phyloP scores from a whole-genome alignment of 352 stramenopile species.

The Globisporangium echinulatum region DNA sequence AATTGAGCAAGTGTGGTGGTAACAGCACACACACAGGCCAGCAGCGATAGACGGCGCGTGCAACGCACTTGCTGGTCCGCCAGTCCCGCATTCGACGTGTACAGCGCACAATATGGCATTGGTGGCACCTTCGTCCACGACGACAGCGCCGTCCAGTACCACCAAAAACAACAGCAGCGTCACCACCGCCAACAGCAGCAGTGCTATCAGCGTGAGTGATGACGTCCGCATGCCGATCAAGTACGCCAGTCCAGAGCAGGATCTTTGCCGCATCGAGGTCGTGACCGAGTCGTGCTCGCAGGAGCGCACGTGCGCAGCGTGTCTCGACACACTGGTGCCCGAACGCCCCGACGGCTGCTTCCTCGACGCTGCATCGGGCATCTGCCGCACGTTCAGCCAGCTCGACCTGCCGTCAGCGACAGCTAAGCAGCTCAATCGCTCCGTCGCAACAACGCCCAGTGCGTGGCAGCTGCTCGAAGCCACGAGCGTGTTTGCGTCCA shows the following conservation, averaged over 20 bases:
- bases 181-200: neutral
- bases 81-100: neutral
- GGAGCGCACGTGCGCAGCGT: constrained; percentile 53
- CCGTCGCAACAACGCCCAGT: neutral
- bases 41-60: too few relatives aligned
- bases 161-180: neutral
- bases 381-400: constrained; percentile 3
- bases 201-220: neutral
- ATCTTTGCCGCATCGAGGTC: constrained; percentile 7
- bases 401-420: neutral
- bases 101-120: neutral
- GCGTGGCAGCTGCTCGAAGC: constrained; percentile 39
- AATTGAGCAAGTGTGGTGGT: too few relatives aligned
- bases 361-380: constrained; percentile 20
- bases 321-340: constrained; percentile 26
- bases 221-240: neutral
- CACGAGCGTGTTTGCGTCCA: constrained; percentile 36
- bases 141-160: neutral
- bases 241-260: neutral
- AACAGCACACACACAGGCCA: too few relatives aligned
- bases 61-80: too few relatives aligned
- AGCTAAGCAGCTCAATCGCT: neutral
- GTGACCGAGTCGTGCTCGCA: constrained; percentile 26
- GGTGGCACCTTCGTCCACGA: neutral
- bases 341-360: constrained; percentile 8